Evolutionary conservation across 495 filamentous ascomycete genomes (phyloP), one percentile per base, ranked within the genome.

Genomic region (Chlorociboria aeruginascens): DNA sequence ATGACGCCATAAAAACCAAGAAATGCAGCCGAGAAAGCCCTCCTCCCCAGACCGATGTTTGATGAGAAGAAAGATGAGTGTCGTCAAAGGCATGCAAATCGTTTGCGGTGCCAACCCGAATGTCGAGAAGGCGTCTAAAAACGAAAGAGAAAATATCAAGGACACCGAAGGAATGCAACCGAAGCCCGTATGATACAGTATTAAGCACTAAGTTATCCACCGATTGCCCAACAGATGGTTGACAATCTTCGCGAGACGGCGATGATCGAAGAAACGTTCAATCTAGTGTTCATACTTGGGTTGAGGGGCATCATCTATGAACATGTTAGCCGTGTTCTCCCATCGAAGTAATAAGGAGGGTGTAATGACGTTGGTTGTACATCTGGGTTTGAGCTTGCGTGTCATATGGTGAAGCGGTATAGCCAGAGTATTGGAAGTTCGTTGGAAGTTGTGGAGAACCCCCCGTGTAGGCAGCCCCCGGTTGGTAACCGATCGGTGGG

Each of bases 401-500:
- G 55, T 71, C 81, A 61, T 89, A 90, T 3, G 85, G 82, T 41
- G 85, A 88, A 53, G 82, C 73, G 43, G 86, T 83, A 67, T 82
- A 86, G 17, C 64, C 63, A 50, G 67, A 63, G 56, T 55, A 59
- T 31, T 76, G 73, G 61, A 40, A 68, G 49, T 90, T 84, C 49
- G n/a, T n/a, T n/a, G 82, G 73, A 37, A 80, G 58, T 48, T 74
- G 67, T 55, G 72, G 67, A 32, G 67, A 63, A 49, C 80, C 81
- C 51, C 78, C 78, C 48, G 69, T 71, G 57, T 93, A 92, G 46
- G 82, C 81, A 50, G 68, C 73, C 38, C 78, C 77, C 17, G 81
- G 72, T 58, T 81, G 76, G 58, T 92, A 94, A 7, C 83, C 86
- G 61, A 95, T 90, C 8, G 89, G 89, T 16, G 89, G 89, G 14